Evolutionary conservation across 179 eudicot species (phyloP).

Genomic region (Sideroxylon spinosum): DNA sequence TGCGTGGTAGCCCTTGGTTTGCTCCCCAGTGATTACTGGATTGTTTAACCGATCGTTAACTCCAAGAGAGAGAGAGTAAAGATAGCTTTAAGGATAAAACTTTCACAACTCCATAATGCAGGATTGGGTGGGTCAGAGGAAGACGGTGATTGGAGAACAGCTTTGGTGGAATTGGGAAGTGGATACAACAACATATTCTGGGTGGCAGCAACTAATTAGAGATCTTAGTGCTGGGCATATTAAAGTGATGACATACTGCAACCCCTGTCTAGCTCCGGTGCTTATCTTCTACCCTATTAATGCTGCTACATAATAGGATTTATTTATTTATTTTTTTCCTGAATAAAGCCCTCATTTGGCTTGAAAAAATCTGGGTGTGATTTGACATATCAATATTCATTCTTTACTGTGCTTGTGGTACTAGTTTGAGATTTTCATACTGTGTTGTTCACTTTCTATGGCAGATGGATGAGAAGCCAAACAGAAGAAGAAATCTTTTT

Average conservation of each 20-base stretch:
- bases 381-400: no score
- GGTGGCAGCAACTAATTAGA: conserved; percentile 67
- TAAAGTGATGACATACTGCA: conserved; percentile 94
- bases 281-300: conserved; percentile 9
- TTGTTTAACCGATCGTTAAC: no score
- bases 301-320: background rate
- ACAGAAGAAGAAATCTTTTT: conserved; percentile 52
- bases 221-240: conserved; percentile 54
- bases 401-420: no score
- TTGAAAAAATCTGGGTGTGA: no score
- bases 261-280: conserved; percentile 95
- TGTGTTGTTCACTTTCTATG: conserved; percentile 10
- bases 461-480: conserved; percentile 71
- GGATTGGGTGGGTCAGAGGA: conserved; percentile 98
- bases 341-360: no score
- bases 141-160: conserved; percentile 88
- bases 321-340: background rate
- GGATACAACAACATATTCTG: conserved; percentile 58
- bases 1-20: no score
- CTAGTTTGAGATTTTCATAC: background rate
- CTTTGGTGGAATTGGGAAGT: conserved; percentile 99
- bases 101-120: conserved; percentile 19
- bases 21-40: no score
- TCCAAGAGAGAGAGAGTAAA: no score
- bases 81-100: no score